A percentile compares a stretch with the other conserved stretches of the same genome.
phyloP scores from a whole-genome alignment of 2,329 filamentous ascomycete species.

The Fusarium equiseti region DNA sequence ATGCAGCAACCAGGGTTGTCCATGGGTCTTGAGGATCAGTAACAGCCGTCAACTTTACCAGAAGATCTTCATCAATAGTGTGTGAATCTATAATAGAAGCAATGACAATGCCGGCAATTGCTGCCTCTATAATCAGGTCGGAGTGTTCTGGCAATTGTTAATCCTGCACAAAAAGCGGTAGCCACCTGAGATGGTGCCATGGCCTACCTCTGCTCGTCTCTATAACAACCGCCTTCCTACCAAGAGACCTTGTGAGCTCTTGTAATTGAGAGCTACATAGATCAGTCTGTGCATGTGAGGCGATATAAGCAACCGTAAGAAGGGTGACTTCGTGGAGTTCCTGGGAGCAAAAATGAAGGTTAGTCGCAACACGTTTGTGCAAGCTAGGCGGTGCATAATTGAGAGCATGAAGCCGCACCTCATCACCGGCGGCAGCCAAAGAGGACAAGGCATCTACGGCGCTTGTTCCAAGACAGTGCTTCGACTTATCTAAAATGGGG shows the following conservation, averaged over 20 bases:
- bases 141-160: background rate
- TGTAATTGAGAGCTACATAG: background rate
- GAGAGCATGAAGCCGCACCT: background rate
- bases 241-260: background rate
- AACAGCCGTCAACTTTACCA: slow-evolving; percentile 52
- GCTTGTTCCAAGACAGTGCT: background rate
- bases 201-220: slow-evolving; percentile 9
- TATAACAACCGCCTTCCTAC: slow-evolving; percentile 2
- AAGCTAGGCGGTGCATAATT: background rate
- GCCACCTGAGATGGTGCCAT: background rate
- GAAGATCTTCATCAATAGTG: slow-evolving; percentile 30
- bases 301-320: slow-evolving; percentile 1
- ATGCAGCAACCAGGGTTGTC: slow-evolving; percentile 52
- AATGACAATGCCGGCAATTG: slow-evolving; percentile 47
- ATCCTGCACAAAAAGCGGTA: background rate
- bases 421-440: background rate
- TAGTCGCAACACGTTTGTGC: slow-evolving; percentile 1
- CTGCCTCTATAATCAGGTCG: slow-evolving; percentile 42
- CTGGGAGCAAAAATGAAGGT: slow-evolving; percentile 11
- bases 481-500: background rate
- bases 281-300: background rate
- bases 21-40: slow-evolving; percentile 53
- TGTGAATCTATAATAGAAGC: slow-evolving; percentile 33
- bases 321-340: slow-evolving; percentile 15
- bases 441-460: background rate